These are phyloP conservation scores for Cryoendolithus antarcticus DNA, from an alignment of 2,329 filamentous ascomycete genomes.

Conservation along the genomic window DNA sequence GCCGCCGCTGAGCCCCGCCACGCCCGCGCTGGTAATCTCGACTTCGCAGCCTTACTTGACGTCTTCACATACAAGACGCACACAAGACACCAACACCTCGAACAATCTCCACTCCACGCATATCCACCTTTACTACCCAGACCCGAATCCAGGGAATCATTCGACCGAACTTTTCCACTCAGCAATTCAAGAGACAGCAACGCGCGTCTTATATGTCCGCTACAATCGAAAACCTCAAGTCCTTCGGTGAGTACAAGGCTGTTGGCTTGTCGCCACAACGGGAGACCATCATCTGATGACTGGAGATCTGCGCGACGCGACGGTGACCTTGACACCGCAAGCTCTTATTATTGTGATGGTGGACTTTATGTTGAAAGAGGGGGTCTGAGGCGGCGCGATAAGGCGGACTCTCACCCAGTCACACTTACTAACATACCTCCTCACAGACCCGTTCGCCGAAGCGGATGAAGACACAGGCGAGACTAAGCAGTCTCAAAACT, in stretches of 20 bases:
- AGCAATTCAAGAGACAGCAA: constrained; percentile 5
- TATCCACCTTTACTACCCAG: no score
- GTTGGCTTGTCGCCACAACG: background rate
- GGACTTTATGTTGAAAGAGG: constrained; percentile 1
- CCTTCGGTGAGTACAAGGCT: constrained; percentile 58
- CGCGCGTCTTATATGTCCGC: constrained; percentile 61
- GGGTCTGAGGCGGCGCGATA: constrained; percentile 2
- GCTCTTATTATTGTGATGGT: background rate
- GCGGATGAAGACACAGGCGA: constrained; percentile 98
- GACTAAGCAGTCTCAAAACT: constrained; percentile 89
- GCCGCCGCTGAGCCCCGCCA: no score
- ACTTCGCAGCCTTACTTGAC: no score
- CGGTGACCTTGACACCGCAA: background rate
- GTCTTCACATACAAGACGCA: no score
- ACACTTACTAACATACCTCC: constrained; percentile 1
- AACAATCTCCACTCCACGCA: no score
- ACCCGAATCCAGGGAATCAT: no score
- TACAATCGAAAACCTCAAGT: constrained; percentile 87
- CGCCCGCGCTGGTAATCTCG: no score
- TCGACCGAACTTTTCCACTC: constrained; percentile 1
- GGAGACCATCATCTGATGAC: background rate
- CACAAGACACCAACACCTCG: no score
- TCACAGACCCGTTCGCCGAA: constrained; percentile 98
- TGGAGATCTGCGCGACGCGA: background rate
- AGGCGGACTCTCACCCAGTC: background rate